Conservation (phyloP, 2,329 filamentous ascomycete species). For the Calcarisporium arbuscula region DNA sequence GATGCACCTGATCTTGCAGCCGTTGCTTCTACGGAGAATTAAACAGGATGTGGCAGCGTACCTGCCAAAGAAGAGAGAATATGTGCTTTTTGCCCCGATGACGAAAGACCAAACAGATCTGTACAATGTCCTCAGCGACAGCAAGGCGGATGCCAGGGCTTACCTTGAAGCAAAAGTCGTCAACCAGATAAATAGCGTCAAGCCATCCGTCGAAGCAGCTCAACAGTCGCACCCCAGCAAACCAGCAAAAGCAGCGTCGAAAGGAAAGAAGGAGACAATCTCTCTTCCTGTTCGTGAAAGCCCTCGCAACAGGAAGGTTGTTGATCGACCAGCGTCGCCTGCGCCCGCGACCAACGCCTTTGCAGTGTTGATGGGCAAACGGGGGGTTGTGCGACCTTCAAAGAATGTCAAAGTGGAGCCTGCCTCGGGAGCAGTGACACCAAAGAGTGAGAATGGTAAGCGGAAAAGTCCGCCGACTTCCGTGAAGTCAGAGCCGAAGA, state of each 20-base stretch:
- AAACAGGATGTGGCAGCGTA: constrained; percentile 90
- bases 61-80: constrained; percentile 94
- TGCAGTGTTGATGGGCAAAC: constrained; percentile 46
- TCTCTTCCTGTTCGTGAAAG: constrained; percentile 30
- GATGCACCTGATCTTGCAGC: constrained; percentile 88
- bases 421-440: constrained; percentile 11
- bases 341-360: constrained; percentile 40
- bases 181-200: constrained; percentile 46
- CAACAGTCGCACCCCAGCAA: constrained; percentile 17
- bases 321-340: constrained; percentile 13
- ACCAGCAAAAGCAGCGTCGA: constrained; percentile 19
- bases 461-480: constrained; percentile 23
- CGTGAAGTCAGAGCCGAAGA: constrained; percentile 50
- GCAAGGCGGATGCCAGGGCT: constrained; percentile 55
- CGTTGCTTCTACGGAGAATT: constrained; percentile 77
- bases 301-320: constrained; percentile 23
- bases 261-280: constrained; percentile 12
- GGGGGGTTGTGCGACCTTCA: constrained; percentile 15
- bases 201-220: constrained; percentile 17
- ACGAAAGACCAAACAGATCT: constrained; percentile 86
- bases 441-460: constrained; percentile 19
- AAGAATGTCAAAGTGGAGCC: constrained; percentile 19
- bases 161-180: constrained; percentile 78
- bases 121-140: constrained; percentile 62
- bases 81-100: constrained; percentile 89